Conservation (phyloP, 148 eudicot species). For the Vaccinium macrocarpon region DNA sequence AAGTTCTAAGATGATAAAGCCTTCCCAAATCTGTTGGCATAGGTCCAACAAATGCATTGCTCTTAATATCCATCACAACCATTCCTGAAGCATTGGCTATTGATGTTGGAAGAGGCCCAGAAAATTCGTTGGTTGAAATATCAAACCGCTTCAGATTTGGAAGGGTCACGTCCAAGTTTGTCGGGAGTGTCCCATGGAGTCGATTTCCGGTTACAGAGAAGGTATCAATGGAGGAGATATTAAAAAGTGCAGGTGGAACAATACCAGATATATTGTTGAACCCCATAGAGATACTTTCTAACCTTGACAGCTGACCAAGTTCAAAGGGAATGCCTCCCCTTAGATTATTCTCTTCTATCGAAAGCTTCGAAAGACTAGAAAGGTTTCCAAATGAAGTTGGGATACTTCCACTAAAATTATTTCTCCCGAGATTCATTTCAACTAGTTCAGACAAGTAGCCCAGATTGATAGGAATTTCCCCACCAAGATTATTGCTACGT, state of each 20-base stretch:
- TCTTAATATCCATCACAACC: not conserved
- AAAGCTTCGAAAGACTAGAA: not conserved
- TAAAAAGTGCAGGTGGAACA: conserved; percentile 14
- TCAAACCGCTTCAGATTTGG: conserved; percentile 6
- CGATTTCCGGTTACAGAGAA: conserved; percentile 10
- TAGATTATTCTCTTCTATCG: not conserved
- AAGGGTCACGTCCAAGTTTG: conserved; percentile 14
- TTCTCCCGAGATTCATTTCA: not conserved
- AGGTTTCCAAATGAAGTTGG: conserved; percentile 1
- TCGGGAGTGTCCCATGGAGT: conserved; percentile 3
- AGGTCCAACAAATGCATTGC: conserved; percentile 13
- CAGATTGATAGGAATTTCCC: conserved; percentile 11
- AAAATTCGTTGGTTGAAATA: conserved; percentile 1
- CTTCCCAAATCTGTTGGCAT: conserved; percentile 14
- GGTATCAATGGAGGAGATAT: conserved; percentile 16
- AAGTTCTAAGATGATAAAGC: conserved; percentile 9
- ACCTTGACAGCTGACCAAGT: not conserved
- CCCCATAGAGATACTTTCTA: not conserved
- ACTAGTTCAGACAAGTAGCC: conserved; percentile 11
- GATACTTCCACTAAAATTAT: not conserved
- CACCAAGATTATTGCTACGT: not conserved
- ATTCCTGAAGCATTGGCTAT: conserved; percentile 20
- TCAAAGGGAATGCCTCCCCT: conserved; percentile 12
- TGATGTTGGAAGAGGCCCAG: conserved; percentile 21
- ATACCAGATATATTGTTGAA: conserved; percentile 13